Conservation (phyloP, 1,284 basidiomycete species). For the Macrocystidia cucumis region DNA sequence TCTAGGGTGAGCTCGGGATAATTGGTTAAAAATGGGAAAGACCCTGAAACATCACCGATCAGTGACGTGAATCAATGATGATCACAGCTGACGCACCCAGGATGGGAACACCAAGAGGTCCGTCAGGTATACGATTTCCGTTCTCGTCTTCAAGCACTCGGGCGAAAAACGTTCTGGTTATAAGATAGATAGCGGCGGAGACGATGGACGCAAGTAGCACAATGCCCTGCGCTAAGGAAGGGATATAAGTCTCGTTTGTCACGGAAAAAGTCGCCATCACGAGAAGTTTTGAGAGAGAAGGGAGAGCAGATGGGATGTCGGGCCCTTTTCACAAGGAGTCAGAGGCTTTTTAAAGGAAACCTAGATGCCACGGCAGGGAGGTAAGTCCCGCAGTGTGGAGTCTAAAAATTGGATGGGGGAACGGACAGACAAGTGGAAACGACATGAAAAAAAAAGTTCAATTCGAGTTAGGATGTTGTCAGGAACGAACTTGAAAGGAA, state of each 20-base stretch:
- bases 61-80: background rate
- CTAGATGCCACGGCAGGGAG: too few relatives aligned
- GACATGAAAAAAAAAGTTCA: too few relatives aligned
- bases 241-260: background rate
- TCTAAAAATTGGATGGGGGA: too few relatives aligned
- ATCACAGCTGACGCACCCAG: slow-evolving; percentile 4
- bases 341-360: too few relatives aligned
- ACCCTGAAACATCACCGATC: background rate
- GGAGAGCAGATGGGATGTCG: too few relatives aligned
- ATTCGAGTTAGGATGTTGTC: too few relatives aligned
- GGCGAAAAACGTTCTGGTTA: slow-evolving; percentile 1
- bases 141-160: slow-evolving; percentile 4
- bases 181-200: slow-evolving; percentile 3
- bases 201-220: slow-evolving; percentile 5
- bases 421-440: too few relatives aligned
- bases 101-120: slow-evolving; percentile 8
- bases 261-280: slow-evolving; percentile 2
- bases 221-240: slow-evolving; percentile 4
- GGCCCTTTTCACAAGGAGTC: too few relatives aligned
- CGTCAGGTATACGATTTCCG: slow-evolving; percentile 7
- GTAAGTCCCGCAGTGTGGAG: too few relatives aligned
- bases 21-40: slow-evolving; percentile 21
- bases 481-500: too few relatives aligned
- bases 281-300: too few relatives aligned
- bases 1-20: slow-evolving; percentile 30